Evolutionary conservation across 1,284 basidiomycete genomes (phyloP).

Genomic region (Blastosporella zonata): DNA sequence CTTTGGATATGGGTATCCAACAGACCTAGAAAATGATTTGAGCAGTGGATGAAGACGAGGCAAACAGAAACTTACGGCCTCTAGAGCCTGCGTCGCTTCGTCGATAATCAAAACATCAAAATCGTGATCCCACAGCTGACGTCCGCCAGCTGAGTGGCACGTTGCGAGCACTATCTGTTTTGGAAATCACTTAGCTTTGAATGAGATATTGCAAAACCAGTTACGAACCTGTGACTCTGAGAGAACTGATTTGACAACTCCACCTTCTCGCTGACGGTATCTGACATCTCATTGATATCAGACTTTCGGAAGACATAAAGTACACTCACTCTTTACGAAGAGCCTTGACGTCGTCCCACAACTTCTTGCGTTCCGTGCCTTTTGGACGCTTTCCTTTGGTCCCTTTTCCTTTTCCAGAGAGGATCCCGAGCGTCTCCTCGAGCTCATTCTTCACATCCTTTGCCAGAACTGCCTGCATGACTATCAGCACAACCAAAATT

Average conservation of each 20-base stretch:
- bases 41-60: background rate
- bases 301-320: background rate
- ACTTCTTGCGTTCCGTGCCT: slow-evolving; percentile 79
- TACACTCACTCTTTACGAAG: slow-evolving; percentile 81
- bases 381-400: slow-evolving; percentile 67
- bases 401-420: slow-evolving; percentile 79
- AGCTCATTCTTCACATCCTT: slow-evolving; percentile 86
- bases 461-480: slow-evolving; percentile 63
- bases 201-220: no score
- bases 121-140: slow-evolving; percentile 68
- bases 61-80: slow-evolving; percentile 58
- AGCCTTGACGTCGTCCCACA: slow-evolving; percentile 90
- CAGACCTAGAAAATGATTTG: slow-evolving; percentile 60
- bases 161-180: slow-evolving; percentile 83
- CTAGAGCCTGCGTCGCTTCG: slow-evolving; percentile 95
- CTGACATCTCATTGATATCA: slow-evolving; percentile 37
- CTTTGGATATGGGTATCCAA: slow-evolving; percentile 94
- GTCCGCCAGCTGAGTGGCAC: slow-evolving; percentile 86
- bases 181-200: background rate
- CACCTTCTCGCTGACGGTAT: slow-evolving; percentile 84
- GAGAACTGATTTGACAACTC: slow-evolving; percentile 79
- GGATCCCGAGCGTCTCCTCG: slow-evolving; percentile 59
- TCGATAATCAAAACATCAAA: slow-evolving; percentile 96
- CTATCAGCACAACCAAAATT: background rate
- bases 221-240: slow-evolving; percentile 70